phyloP scores from a whole-genome alignment of 2,329 filamentous ascomycete species.

The Botrytis elliptica region DNA sequence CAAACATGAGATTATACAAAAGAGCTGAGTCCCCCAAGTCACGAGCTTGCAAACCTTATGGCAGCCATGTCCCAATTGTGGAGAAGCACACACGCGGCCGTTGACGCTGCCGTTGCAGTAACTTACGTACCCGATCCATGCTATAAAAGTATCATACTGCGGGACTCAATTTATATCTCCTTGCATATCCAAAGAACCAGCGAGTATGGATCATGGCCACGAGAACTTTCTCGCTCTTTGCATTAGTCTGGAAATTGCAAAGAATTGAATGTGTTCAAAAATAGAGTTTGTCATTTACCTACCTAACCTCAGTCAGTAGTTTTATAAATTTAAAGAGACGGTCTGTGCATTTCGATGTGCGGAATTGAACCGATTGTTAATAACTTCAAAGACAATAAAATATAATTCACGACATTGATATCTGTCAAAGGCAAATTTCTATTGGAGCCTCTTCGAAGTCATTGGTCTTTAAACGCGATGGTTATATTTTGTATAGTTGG shows the following conservation, averaged over 20 bases:
- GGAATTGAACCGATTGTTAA: background rate
- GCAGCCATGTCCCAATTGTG: background rate
- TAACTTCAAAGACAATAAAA: background rate
- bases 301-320: no score
- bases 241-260: background rate
- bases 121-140: background rate
- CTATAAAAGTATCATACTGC: background rate
- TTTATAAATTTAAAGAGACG: background rate
- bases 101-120: background rate
- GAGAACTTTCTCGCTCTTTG: background rate
- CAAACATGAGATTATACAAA: background rate
- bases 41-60: background rate
- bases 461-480: background rate
- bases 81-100: slow-evolving; percentile 3
- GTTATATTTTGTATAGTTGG: background rate
- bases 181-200: background rate
- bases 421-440: background rate
- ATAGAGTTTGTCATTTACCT: background rate
- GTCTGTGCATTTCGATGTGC: background rate
- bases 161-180: background rate
- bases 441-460: background rate
- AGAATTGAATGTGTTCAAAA: background rate
- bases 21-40: background rate
- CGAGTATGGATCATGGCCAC: background rate
- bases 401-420: background rate